Base-by-base conservation (phyloP, 805 yeast genomes). In the Lipomyces spencermartinsiae region DNA sequence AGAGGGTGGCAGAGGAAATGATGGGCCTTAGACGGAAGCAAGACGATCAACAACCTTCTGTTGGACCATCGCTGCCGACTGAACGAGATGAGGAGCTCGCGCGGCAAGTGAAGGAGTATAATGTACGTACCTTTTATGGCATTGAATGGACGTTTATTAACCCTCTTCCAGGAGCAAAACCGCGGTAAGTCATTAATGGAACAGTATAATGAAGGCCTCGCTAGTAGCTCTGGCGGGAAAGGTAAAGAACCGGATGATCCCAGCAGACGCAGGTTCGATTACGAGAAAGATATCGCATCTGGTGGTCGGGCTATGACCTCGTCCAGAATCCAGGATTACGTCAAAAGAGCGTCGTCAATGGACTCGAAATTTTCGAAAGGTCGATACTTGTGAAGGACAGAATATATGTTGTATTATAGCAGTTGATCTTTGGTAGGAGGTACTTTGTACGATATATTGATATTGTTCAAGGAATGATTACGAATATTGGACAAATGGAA, bases 1-100 rank as follows among this genome's bases (percentile, higher is more conserved):
- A 66, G 59, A 62, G 74, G 22, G n/a, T 71, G 22, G 73, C 64
- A 2, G 74, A 71, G 57, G 74, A 71, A 61, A 66, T 71, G 73
- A 64, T 71, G 73, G 74, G 74, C 14, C 54, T 71, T 25, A 53
- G 72, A 16, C 53, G 58, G 16, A 65, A 39, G 59, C 63, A 35
- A 9, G 58, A 43, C 9, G 62, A 25, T 22, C 51, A 49, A 29
- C 51, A 49, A 29, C 34, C 43, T 1, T 8, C 69, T n/a, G 55
- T 46, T 39, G 66, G 63, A 10, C 65, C 59, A 4, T 57, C 64
- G 10, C 33, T 35, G 43, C 64, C 62, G 25, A 43, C 69, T 8
- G 51, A 43, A 8, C 29, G 22, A 3, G 67, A 66, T 33, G 65
- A 58, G 34, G 73, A 69, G 39, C 61, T 65, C 61, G 73, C 63